A percentile compares a stretch with the other conserved stretches of the same genome.
Evolutionary conservation across 352 stramenopile genomes (phyloP).

Genomic region (Pythium periplocum): DNA sequence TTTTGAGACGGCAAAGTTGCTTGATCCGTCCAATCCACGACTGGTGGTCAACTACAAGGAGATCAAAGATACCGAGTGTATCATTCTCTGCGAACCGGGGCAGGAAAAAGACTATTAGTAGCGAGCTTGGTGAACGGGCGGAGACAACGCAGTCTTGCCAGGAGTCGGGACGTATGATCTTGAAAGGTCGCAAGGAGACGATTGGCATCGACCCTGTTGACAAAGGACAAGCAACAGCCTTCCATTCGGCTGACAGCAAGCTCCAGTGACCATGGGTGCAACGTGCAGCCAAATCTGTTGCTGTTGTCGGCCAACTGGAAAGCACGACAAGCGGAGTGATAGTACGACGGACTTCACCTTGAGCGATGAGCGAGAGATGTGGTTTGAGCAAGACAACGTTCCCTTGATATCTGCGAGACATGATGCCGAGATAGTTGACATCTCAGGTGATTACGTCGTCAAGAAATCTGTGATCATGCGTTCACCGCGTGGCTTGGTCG

Average conservation of each 20-base stretch:
- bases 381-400: conserved; percentile 62
- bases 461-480: conserved; percentile 56
- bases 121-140: background rate
- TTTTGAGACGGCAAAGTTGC: conserved; percentile 60
- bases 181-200: conserved; percentile 12
- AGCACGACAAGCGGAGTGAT: too few species aligned
- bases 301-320: too few species aligned
- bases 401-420: conserved; percentile 48
- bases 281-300: background rate
- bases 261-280: conserved; percentile 5
- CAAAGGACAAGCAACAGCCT: too few species aligned
- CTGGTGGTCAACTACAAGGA: conserved; percentile 82
- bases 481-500: conserved; percentile 18
- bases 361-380: conserved; percentile 27
- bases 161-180: background rate
- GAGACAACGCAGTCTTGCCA: conserved; percentile 4
- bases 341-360: too few species aligned
- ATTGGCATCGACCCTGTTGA: too few species aligned
- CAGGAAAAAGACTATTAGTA: conserved; percentile 47
- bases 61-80: conserved; percentile 60
- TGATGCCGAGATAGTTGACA: conserved; percentile 22
- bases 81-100: conserved; percentile 60
- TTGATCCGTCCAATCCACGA: conserved; percentile 61
- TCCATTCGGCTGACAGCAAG: background rate
- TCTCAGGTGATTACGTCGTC: conserved; percentile 23